These are phyloP conservation scores for Saturnispora galanensis DNA, from an alignment of 805 yeast genomes.

Conservation along the genomic window DNA sequence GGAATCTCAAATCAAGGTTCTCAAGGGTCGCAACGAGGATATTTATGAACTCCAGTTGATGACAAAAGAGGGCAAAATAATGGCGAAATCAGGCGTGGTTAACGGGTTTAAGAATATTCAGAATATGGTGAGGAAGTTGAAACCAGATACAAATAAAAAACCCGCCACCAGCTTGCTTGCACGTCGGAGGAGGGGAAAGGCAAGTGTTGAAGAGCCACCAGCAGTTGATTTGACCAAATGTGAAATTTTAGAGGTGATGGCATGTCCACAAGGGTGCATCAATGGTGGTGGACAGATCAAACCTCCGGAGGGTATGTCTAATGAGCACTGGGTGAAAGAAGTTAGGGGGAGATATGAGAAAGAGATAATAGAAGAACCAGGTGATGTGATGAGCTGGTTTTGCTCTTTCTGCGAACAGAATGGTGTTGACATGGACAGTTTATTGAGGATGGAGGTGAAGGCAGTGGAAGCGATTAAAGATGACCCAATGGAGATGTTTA, in stretches of 20 bases:
- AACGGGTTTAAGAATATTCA: slow-evolving; percentile 95
- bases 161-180: slow-evolving; percentile 25
- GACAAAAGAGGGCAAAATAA: slow-evolving; percentile 25
- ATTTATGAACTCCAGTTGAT: slow-evolving; percentile 58
- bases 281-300: slow-evolving; percentile 92
- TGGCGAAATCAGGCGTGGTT: slow-evolving; percentile 56
- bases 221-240: slow-evolving; percentile 53
- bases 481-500: slow-evolving; percentile 6
- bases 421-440: slow-evolving; percentile 27
- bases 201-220: slow-evolving; percentile 3
- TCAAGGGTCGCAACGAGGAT: slow-evolving; percentile 70
- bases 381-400: background rate
- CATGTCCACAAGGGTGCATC: slow-evolving; percentile 96
- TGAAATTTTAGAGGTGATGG: slow-evolving; percentile 91
- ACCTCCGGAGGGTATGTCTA: slow-evolving; percentile 27
- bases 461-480: background rate
- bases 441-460: slow-evolving; percentile 28
- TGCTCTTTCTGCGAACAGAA: slow-evolving; percentile 15
- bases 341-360: background rate
- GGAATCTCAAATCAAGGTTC: slow-evolving; percentile 24
- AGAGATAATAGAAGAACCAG: background rate
- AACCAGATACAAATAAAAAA: slow-evolving; percentile 28
- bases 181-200: slow-evolving; percentile 33
- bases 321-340: slow-evolving; percentile 33
- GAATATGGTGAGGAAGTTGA: slow-evolving; percentile 77